These are phyloP conservation scores for Fusarium sp. DNA, from an alignment of 2,329 filamentous ascomycete genomes.

Conservation along the genomic window DNA sequence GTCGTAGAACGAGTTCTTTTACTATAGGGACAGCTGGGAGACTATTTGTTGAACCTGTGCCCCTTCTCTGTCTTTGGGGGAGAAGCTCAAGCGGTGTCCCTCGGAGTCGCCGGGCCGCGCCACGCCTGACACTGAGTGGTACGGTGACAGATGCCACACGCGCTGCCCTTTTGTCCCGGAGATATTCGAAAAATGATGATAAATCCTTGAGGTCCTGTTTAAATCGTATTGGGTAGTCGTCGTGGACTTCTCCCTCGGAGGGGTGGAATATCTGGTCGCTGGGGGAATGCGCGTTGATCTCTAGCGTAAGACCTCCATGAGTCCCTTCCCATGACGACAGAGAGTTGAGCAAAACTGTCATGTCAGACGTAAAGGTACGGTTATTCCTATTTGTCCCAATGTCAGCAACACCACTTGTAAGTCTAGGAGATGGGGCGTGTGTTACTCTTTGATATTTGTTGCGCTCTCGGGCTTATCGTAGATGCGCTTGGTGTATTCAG, in stretches of 20 bases:
- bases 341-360: conserved; percentile 10
- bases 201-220: conserved; percentile 6
- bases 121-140: neutral
- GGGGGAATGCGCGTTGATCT: conserved; percentile 24
- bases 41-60: neutral
- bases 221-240: conserved; percentile 23
- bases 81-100: conserved; percentile 21
- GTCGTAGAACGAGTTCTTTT: conserved; percentile 17
- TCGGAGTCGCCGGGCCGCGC: conserved; percentile 3
- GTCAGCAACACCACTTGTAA: neutral
- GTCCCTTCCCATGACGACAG: conserved; percentile 24
- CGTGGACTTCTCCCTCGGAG: neutral
- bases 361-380: conserved; percentile 14
- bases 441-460: conserved; percentile 1
- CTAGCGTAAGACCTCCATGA: conserved; percentile 21
- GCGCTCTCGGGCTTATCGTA: conserved; percentile 5
- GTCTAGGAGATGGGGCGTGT: neutral
- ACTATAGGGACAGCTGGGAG: conserved; percentile 23
- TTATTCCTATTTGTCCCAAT: conserved; percentile 14
- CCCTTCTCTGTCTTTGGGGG: neutral
- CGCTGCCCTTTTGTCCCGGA: neutral
- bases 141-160: neutral
- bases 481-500: neutral
- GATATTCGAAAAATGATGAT: neutral
- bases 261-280: conserved; percentile 11